phyloP scores from a whole-genome alignment of 1,284 basidiomycete genomes.

The Vanrija humicola region DNA sequence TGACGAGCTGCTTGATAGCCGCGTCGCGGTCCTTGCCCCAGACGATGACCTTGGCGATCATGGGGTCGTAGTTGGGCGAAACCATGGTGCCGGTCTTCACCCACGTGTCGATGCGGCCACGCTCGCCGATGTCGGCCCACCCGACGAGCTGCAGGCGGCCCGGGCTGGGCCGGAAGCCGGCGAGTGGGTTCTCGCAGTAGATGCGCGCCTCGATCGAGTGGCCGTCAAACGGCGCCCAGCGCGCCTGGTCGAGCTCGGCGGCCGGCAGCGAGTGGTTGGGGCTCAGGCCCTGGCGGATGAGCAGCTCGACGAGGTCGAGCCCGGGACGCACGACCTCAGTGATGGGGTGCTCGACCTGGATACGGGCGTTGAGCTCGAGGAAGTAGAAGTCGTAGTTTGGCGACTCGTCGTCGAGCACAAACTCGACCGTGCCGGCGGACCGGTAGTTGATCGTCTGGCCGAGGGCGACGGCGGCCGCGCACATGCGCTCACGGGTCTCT shows the following conservation, averaged over 20 bases:
- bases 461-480: slow-evolving; percentile 56
- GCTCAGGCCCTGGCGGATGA: slow-evolving; percentile 50
- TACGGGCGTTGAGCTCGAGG: slow-evolving; percentile 69
- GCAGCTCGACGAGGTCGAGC: slow-evolving; percentile 63
- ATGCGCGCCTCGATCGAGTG: slow-evolving; percentile 62
- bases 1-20: slow-evolving; percentile 19
- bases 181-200: slow-evolving; percentile 63
- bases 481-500: slow-evolving; percentile 53
- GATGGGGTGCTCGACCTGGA: slow-evolving; percentile 69
- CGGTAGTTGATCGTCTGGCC: slow-evolving; percentile 57
- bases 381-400: slow-evolving; percentile 58
- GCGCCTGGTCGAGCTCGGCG: slow-evolving; percentile 36
- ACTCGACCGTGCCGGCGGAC: slow-evolving; percentile 66
- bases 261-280: slow-evolving; percentile 43
- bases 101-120: slow-evolving; percentile 42
- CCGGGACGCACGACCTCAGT: slow-evolving; percentile 60
- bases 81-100: slow-evolving; percentile 52
- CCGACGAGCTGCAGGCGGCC: slow-evolving; percentile 61
- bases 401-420: slow-evolving; percentile 58
- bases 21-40: slow-evolving; percentile 23
- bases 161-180: slow-evolving; percentile 59
- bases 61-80: slow-evolving; percentile 59
- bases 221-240: slow-evolving; percentile 27
- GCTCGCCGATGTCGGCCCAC: slow-evolving; percentile 43
- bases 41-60: slow-evolving; percentile 47